A percentile compares a stretch with the other conserved stretches of the same genome.
phyloP scores from a whole-genome alignment of 345 rosid species.

The Salix viminalis region DNA sequence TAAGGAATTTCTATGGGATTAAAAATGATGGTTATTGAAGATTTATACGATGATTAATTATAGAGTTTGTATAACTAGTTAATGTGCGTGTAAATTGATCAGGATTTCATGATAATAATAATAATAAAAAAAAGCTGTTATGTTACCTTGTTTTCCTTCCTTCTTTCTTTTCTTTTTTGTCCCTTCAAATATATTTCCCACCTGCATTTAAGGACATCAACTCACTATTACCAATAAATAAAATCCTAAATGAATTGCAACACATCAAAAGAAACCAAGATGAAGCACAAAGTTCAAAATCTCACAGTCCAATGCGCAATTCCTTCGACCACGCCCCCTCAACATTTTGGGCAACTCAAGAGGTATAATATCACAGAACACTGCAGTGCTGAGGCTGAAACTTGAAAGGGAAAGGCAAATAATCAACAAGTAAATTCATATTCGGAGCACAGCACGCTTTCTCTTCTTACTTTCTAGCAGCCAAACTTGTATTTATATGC shows the following conservation, averaged over 20 bases:
- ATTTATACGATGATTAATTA: too few relatives aligned
- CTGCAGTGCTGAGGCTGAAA: neutral
- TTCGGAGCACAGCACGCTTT: neutral
- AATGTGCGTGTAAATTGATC: too few relatives aligned
- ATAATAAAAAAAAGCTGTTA: slow-evolving; percentile 29
- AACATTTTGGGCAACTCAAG: neutral
- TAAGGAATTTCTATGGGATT: too few relatives aligned
- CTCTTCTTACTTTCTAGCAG: slow-evolving; percentile 9
- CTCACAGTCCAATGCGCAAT: neutral
- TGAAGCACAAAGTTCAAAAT: neutral
- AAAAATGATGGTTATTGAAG: too few relatives aligned
- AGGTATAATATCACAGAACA: neutral
- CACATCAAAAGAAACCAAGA: neutral
- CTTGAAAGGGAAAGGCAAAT: neutral
- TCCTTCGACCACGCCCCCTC: slow-evolving; percentile 2
- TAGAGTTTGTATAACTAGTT: too few relatives aligned
- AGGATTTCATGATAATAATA: too few relatives aligned
- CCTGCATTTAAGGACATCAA: slow-evolving; percentile 29
- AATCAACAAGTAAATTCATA: neutral
- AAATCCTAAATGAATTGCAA: neutral
- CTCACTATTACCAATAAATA: neutral
- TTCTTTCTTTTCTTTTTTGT: neutral
- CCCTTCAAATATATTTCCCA: neutral
- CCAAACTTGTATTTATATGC: neutral
- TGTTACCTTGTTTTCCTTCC: slow-evolving; percentile 19